Base-by-base conservation (phyloP, 2,329 filamentous ascomycete species). In the Ophiocordyceps camponoti-leonardi region DNA sequence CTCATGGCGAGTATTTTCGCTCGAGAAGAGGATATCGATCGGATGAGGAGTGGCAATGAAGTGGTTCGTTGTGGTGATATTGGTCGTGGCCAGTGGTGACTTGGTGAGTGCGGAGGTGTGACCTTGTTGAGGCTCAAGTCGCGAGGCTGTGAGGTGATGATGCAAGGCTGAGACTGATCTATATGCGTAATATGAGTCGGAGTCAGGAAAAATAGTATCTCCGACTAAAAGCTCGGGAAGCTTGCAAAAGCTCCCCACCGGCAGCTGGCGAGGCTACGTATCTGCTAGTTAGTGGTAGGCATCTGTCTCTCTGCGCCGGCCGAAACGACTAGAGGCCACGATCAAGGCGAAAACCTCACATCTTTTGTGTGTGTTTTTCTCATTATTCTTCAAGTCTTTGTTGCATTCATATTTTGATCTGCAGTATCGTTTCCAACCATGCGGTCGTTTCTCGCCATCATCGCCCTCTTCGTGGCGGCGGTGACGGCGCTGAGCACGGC, bases 401-500 rank as follows among this genome's bases (percentile, higher is more conserved):
- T n/a, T 30, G 22, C 26, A n/a, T 6, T 13, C 18, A 22, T 6
- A 26, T 13, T 16, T 22, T 10, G 10, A 14, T 28, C 13, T 23
- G 22, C 20, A 16, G 30, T 42, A 6, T 41, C 16, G 13, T 14
- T 5, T 3, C 4, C 13, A 46, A 54, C 44, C 44, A 92, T 93
- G 86, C 75, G 78, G 74, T 83, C 81, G 69, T 66, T 82, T 60
- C 63, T 83, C 66, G 81, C 81, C 56, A 71, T 85, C 58, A 66
- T 86, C 52, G 63, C 86, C 49, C 67, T 87, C 56, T 69, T 77
- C 51, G 67, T 77, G 51, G 73, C 80, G 57, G 68, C 78, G 47
- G 83, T 77, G 53, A 75, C 81, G 61, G 87, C 87, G 47, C 67
- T 83, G 57, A 94, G 88, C 68, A 81, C 80, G 51, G 73, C 78